Evolutionary conservation across 1,284 basidiomycete genomes (phyloP), one percentile per base, ranked within the genome.

Genomic region (Sporisorium scitamineum): DNA sequence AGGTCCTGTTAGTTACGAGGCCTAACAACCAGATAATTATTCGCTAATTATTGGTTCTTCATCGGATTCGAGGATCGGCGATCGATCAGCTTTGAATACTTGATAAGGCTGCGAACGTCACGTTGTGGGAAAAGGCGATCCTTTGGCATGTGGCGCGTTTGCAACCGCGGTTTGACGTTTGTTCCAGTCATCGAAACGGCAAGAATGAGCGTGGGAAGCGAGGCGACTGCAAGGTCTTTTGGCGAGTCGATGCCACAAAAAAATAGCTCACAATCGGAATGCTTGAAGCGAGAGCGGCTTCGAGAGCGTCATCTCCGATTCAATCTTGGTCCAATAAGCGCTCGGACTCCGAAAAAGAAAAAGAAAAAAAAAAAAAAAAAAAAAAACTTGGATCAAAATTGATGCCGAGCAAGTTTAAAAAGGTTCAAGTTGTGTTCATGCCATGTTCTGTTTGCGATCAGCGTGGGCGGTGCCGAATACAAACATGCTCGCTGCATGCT

Each of bases 371-470:
- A 42, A 42, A 42, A 22, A n/a, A n/a, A n/a, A n/a, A n/a, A n/a
- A n/a, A n/a, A n/a, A n/a, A n/a, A n/a, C n/a, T n/a, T n/a, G n/a
- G n/a, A n/a, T n/a, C n/a, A n/a, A n/a, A n/a, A n/a, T n/a, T n/a
- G n/a, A n/a, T n/a, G n/a, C n/a, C n/a, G n/a, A n/a, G n/a, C n/a
- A n/a, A n/a, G n/a, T n/a, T n/a, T n/a, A n/a, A n/a, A n/a, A n/a
- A n/a, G n/a, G n/a, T n/a, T n/a, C n/a, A n/a, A n/a, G n/a, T n/a
- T n/a, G n/a, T n/a, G n/a, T 39, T 18, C 37, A 39, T 48, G 45
- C 45, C 24, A 47, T 47, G 45, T 48, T 48, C 16, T 48, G 47
- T 29, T 29, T 48, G 47, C 47, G 41, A 48, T 48, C 26, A 48
- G 47, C 47, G 47, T 48, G 47, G 47, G 27, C 47, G 47, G 16